phyloP scores from a whole-genome alignment of 2,329 filamentous ascomycete genomes.

The Talaromyces sp. region DNA sequence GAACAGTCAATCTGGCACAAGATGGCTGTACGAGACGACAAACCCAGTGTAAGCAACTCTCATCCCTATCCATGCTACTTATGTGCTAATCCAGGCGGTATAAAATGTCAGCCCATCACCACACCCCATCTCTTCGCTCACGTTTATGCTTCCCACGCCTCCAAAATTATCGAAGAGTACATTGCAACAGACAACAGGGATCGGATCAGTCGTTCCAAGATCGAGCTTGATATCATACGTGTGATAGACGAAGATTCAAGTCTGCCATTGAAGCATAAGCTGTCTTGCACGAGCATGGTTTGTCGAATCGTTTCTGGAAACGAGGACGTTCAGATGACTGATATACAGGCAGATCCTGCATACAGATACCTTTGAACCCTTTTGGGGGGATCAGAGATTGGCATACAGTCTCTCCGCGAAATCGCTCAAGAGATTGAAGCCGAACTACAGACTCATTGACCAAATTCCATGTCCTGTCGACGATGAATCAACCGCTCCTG shows the following conservation, averaged over 20 bases:
- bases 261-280: slow-evolving; percentile 23
- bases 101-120: background rate
- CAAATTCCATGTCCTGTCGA: background rate
- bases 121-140: slow-evolving; percentile 19
- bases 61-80: background rate
- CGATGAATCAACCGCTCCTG: background rate
- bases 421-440: slow-evolving; percentile 21
- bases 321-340: background rate
- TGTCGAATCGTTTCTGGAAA: background rate
- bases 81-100: background rate
- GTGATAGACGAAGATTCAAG: slow-evolving; percentile 22
- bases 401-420: slow-evolving; percentile 18
- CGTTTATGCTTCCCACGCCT: slow-evolving; percentile 26
- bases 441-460: slow-evolving; percentile 18
- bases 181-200: slow-evolving; percentile 17
- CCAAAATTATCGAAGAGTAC: slow-evolving; percentile 19
- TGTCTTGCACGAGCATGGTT: slow-evolving; percentile 26
- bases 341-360: slow-evolving; percentile 23
- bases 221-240: slow-evolving; percentile 25
- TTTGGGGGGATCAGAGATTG: slow-evolving; percentile 23
- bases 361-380: slow-evolving; percentile 25
- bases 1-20: background rate
- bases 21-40: background rate
- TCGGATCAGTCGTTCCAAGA: slow-evolving; percentile 23
- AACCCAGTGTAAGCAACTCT: background rate